Evolutionary conservation across 2,329 filamentous ascomycete species (phyloP).

Genomic region (Trichoderma guizhouense): DNA sequence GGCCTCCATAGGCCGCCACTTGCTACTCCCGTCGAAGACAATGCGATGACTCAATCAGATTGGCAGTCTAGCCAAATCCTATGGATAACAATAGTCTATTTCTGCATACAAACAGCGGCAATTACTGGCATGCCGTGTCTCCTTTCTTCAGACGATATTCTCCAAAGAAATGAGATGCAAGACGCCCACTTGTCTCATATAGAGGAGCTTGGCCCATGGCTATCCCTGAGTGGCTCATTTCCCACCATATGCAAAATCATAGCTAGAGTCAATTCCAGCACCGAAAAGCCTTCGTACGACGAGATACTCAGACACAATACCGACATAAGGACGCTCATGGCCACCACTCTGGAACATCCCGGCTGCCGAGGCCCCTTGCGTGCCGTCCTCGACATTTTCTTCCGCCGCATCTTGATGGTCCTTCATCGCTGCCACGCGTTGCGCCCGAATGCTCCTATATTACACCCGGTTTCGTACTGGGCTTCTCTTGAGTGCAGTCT

Average conservation of each 20-base stretch:
- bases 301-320: not conserved
- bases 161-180: not conserved
- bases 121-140: constrained; percentile 2
- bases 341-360: not conserved
- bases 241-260: constrained; percentile 2
- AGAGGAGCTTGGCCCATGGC: not conserved
- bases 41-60: not conserved
- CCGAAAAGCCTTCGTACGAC: not conserved
- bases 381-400: not conserved
- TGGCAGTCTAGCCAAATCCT: not conserved
- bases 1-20: not conserved
- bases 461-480: not conserved
- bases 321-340: not conserved
- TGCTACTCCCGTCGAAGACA: not conserved
- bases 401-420: constrained; percentile 1
- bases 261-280: not conserved
- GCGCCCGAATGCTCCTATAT: not conserved
- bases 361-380: not conserved
- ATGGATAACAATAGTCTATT: constrained; percentile 3
- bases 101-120: constrained; percentile 6
- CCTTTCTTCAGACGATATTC: not conserved
- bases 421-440: constrained; percentile 2
- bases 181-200: not conserved
- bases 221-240: not conserved
- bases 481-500: constrained; percentile 8